Evolutionary conservation across 116 monocot genomes (phyloP).

Genomic region (Cymodocea nodosa): DNA sequence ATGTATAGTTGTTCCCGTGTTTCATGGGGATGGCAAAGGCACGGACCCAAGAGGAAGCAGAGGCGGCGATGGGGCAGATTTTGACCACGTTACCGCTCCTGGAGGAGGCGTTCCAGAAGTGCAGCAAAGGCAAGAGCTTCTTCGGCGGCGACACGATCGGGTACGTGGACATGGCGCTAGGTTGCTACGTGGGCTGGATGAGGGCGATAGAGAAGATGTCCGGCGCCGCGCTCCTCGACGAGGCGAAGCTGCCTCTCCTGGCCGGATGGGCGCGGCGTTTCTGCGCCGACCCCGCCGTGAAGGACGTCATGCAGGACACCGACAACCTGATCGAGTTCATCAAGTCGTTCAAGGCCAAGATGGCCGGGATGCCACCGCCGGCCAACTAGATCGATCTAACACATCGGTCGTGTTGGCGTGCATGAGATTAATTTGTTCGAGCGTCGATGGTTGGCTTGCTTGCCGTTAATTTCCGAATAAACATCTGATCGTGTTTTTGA

Average conservation of each 20-base stretch:
- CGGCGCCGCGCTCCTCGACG: slow-evolving; percentile 10
- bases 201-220: slow-evolving; percentile 2
- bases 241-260: slow-evolving; percentile 4
- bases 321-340: too few relatives aligned
- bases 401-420: too few relatives aligned
- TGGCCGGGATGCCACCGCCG: too few relatives aligned
- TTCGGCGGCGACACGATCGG: slow-evolving; percentile 14
- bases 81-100: not conserved
- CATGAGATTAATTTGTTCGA: too few relatives aligned
- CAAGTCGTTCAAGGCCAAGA: too few relatives aligned
- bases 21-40: not conserved
- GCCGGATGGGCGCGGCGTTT: not conserved
- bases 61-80: not conserved
- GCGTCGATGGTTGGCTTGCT: too few relatives aligned
- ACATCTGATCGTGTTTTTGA: too few relatives aligned
- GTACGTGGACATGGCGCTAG: slow-evolving; percentile 14
- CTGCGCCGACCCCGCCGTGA: too few relatives aligned
- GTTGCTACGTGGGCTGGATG: slow-evolving; percentile 9
- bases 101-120: slow-evolving; percentile 16
- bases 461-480: too few relatives aligned
- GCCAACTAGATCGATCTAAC: too few relatives aligned
- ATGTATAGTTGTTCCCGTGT: not conserved
- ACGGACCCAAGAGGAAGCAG: slow-evolving; percentile 8
- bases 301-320: too few relatives aligned
- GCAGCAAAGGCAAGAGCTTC: slow-evolving; percentile 16